Evolutionary conservation across 2,329 filamentous ascomycete species (phyloP).

Genomic region (Acephala macrosclerotiorum): DNA sequence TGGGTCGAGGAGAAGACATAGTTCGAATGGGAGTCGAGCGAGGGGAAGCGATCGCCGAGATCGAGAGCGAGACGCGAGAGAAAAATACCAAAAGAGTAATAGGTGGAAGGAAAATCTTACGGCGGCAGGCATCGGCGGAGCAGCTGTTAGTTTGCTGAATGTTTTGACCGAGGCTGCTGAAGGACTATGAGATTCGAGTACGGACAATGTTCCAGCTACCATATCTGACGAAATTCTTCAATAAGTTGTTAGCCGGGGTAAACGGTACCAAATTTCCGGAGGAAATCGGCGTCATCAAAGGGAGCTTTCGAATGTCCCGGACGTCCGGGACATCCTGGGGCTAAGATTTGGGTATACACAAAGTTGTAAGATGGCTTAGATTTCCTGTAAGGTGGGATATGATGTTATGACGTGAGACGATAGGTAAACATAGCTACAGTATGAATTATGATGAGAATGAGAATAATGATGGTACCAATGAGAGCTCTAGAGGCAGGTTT

Average conservation of each 20-base stretch:
- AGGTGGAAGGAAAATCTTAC: constrained; percentile 60
- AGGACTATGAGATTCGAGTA: constrained; percentile 37
- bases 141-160: constrained; percentile 63
- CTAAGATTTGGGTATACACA: too few relatives aligned
- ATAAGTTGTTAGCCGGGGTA: background rate
- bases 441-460: background rate
- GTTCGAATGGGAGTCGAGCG: too few relatives aligned
- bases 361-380: background rate
- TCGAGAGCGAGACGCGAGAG: constrained; percentile 20
- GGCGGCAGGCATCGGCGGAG: constrained; percentile 66
- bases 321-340: too few relatives aligned
- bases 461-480: too few relatives aligned
- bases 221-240: too few relatives aligned
- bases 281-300: background rate
- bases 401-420: background rate
- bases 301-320: background rate
- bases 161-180: constrained; percentile 64
- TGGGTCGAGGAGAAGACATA: constrained; percentile 12
- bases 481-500: too few relatives aligned
- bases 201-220: too few relatives aligned
- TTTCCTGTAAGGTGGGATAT: background rate
- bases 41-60: constrained; percentile 2
- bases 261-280: background rate
- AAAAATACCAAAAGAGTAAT: constrained; percentile 45
- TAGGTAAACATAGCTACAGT: background rate